Percentiles rank a stretch among this genome's conserved stretches.
Evolutionary conservation across 805 yeast genomes (phyloP).

Genomic region (Suhomyces pyralidae): DNA sequence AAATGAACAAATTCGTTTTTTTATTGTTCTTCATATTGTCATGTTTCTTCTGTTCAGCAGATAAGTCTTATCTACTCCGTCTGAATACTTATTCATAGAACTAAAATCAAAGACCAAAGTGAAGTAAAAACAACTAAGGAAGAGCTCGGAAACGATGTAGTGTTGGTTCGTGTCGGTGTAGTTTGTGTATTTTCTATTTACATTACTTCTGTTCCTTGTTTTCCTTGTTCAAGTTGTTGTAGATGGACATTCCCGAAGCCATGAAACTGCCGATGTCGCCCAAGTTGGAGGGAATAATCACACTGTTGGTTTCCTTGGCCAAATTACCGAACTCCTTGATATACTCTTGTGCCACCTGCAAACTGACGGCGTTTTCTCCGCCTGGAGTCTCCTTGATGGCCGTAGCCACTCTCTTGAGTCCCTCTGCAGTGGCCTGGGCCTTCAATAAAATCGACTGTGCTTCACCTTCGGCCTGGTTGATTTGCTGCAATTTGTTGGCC

Average conservation of each 20-base stretch:
- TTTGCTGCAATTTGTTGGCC: conserved; percentile 57
- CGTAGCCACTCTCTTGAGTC: conserved; percentile 59
- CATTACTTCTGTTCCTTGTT: not conserved
- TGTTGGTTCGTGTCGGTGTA: too few relatives aligned
- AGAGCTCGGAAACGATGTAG: too few relatives aligned
- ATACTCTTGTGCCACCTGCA: conserved; percentile 81
- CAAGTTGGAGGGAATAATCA: conserved; percentile 72
- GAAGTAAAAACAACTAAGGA: too few relatives aligned
- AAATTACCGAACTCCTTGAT: conserved; percentile 77
- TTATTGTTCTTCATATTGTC: too few relatives aligned
- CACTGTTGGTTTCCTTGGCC: conserved; percentile 78
- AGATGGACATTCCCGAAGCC: conserved; percentile 74
- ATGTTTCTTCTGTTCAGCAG: too few relatives aligned
- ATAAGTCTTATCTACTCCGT: too few relatives aligned
- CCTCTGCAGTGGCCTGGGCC: conserved; percentile 72
- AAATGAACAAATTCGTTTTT: too few relatives aligned
- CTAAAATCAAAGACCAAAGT: too few relatives aligned
- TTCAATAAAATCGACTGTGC: conserved; percentile 63
- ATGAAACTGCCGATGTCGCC: conserved; percentile 72
- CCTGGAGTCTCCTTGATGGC: conserved; percentile 69
- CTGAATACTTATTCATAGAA: too few relatives aligned
- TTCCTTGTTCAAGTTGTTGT: conserved; percentile 44
- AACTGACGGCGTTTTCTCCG: conserved; percentile 70
- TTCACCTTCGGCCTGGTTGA: conserved; percentile 72
- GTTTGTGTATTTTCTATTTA: not conserved